These are phyloP conservation scores for Podospora pseudocomata DNA, from an alignment of 495 filamentous ascomycete species.

Conservation along the genomic window DNA sequence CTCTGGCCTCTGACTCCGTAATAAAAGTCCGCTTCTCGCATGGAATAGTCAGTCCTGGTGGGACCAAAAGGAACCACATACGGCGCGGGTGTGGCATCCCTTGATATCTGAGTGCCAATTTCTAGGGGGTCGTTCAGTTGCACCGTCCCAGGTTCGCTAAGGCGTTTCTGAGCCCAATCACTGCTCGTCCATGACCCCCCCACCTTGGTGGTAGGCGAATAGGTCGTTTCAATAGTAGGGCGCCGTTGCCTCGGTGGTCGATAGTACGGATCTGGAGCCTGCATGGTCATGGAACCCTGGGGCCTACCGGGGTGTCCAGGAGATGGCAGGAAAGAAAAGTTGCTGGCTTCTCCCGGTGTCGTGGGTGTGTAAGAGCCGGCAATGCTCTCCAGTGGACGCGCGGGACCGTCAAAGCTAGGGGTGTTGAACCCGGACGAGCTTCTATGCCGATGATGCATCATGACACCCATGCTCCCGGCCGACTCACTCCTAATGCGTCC, in stretches of 20 bases:
- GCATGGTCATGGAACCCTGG: conserved; percentile 44
- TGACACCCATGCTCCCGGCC: conserved; percentile 68
- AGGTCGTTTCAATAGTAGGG: conserved; percentile 51
- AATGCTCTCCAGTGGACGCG: conserved; percentile 35
- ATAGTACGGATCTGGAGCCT: conserved; percentile 71
- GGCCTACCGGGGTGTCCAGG: conserved; percentile 40
- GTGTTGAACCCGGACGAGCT: conserved; percentile 45
- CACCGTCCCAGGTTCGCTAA: conserved; percentile 33
- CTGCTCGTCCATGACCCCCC: conserved; percentile 49
- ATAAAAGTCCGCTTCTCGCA: conserved; percentile 91
- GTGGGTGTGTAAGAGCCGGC: conserved; percentile 62
- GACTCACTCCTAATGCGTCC: conserved; percentile 77
- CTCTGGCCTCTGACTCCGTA: conserved; percentile 90
- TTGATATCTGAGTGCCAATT: conserved; percentile 40
- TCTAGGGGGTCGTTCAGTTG: conserved; percentile 32
- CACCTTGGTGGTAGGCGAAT: conserved; percentile 36
- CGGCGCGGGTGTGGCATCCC: conserved; percentile 40
- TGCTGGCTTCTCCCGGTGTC: conserved; percentile 63
- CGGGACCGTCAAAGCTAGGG: conserved; percentile 39
- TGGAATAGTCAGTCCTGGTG: conserved; percentile 76
- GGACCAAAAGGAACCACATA: conserved; percentile 33
- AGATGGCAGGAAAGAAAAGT: conserved; percentile 65
- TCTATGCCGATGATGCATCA: conserved; percentile 49
- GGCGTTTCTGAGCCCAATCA: conserved; percentile 49
- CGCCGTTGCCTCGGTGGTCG: conserved; percentile 71